Conservation (phyloP, 495 filamentous ascomycete genomes). For the Penicillium canescens region DNA sequence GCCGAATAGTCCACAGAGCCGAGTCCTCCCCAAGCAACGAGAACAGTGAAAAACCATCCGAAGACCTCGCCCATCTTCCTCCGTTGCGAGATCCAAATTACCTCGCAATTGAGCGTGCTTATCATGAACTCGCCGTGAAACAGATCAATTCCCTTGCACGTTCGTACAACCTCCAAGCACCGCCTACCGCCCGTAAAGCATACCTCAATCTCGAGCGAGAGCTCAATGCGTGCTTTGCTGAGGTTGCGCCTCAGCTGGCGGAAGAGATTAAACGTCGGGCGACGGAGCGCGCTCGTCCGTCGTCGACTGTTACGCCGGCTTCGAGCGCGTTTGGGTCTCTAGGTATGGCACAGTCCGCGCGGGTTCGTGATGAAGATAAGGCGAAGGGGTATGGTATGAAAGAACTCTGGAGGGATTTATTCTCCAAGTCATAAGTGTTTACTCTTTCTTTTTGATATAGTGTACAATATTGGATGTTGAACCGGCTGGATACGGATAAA, state of each 20-base stretch:
- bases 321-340: constrained; percentile 55
- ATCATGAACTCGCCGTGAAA: constrained; percentile 74
- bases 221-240: constrained; percentile 75
- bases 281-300: constrained; percentile 44
- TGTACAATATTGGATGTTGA: background rate
- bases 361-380: constrained; percentile 69
- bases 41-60: background rate
- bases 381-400: constrained; percentile 76
- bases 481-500: background rate
- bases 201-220: constrained; percentile 87
- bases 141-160: constrained; percentile 79
- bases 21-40: constrained; percentile 6
- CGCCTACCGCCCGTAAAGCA: constrained; percentile 87
- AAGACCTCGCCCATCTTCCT: constrained; percentile 37
- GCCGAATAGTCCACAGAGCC: constrained; percentile 20
- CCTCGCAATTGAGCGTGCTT: constrained; percentile 70
- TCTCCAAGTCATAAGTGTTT: constrained; percentile 35
- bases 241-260: constrained; percentile 76
- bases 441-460: background rate
- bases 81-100: constrained; percentile 47
- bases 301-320: constrained; percentile 27
- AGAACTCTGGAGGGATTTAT: constrained; percentile 87
- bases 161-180: constrained; percentile 94
- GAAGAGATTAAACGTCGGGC: constrained; percentile 72
- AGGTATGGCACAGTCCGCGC: constrained; percentile 48